These are phyloP conservation scores for Myriosclerotinia curreyana DNA, from an alignment of 2,329 filamentous ascomycete genomes.

Conservation along the genomic window DNA sequence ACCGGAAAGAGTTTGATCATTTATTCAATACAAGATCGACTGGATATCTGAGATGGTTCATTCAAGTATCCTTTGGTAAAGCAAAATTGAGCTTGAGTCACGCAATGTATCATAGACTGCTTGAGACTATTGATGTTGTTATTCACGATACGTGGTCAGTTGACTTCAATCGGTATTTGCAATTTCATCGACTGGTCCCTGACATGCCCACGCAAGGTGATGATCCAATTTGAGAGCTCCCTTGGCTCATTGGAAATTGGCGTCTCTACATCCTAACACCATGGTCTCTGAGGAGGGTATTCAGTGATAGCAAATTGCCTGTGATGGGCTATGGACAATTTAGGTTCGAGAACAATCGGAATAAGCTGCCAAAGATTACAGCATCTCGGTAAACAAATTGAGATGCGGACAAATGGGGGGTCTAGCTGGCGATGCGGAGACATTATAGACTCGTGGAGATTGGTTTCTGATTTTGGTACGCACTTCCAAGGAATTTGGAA, in stretches of 20 bases:
- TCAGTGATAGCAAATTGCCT: constrained; percentile 38
- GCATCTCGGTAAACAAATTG: too few species aligned
- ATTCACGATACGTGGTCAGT: constrained; percentile 41
- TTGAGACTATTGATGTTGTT: constrained; percentile 11
- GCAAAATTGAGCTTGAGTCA: not conserved
- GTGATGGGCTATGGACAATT: too few species aligned
- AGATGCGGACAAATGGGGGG: too few species aligned
- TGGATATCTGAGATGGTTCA: not conserved
- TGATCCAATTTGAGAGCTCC: constrained; percentile 38
- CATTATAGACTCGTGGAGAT: constrained; percentile 54
- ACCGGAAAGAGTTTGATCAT: too few species aligned
- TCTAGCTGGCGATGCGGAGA: constrained; percentile 38
- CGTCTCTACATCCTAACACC: not conserved
- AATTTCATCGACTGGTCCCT: constrained; percentile 37
- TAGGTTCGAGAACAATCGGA: too few species aligned
- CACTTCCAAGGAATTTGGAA: not conserved
- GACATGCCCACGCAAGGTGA: too few species aligned
- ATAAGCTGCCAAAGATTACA: too few species aligned
- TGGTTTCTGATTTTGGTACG: constrained; percentile 40
- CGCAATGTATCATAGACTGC: not conserved
- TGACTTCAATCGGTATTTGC: constrained; percentile 41
- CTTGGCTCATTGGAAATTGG: constrained; percentile 24
- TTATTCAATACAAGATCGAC: too few species aligned
- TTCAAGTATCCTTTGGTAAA: not conserved
- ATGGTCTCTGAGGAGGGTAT: constrained; percentile 41